Conservation (phyloP, 331 rosid species). For the Erythrophleum ivorense region DNA sequence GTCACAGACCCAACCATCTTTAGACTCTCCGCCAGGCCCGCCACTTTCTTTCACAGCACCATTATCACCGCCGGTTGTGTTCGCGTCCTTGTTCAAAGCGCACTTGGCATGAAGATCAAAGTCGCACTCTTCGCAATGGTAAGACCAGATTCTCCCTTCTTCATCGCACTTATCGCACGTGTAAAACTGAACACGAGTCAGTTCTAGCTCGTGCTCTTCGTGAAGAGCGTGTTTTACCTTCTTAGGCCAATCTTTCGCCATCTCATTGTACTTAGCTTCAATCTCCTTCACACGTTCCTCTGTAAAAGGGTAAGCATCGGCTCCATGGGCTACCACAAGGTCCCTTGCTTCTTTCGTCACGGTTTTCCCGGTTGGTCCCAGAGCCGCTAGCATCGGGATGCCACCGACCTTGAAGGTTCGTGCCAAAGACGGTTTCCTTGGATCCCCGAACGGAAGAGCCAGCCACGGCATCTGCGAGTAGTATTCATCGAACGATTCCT, state of each 20-base stretch:
- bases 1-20: too few relatives aligned
- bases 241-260: conserved; percentile 49
- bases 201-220: conserved; percentile 48
- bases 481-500: conserved; percentile 42
- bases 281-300: conserved; percentile 40
- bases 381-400: conserved; percentile 47
- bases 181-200: not conserved
- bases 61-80: too few relatives aligned
- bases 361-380: conserved; percentile 45
- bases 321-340: conserved; percentile 39
- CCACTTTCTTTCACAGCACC: too few relatives aligned
- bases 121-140: conserved; percentile 41
- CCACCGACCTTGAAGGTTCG: conserved; percentile 47
- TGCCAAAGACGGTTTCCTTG: conserved; percentile 44
- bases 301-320: conserved; percentile 54
- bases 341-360: conserved; percentile 45
- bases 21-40: too few relatives aligned
- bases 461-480: conserved; percentile 56
- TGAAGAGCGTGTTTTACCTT: conserved; percentile 38
- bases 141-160: conserved; percentile 42
- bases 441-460: conserved; percentile 54
- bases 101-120: conserved; percentile 53
- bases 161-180: conserved; percentile 41
- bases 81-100: too few relatives aligned
- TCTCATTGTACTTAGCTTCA: conserved; percentile 36